Percentiles rank a stretch among this genome's conserved stretches.
phyloP scores from a whole-genome alignment of 1,139 yeast genomes.

The Candida glucosophila region DNA sequence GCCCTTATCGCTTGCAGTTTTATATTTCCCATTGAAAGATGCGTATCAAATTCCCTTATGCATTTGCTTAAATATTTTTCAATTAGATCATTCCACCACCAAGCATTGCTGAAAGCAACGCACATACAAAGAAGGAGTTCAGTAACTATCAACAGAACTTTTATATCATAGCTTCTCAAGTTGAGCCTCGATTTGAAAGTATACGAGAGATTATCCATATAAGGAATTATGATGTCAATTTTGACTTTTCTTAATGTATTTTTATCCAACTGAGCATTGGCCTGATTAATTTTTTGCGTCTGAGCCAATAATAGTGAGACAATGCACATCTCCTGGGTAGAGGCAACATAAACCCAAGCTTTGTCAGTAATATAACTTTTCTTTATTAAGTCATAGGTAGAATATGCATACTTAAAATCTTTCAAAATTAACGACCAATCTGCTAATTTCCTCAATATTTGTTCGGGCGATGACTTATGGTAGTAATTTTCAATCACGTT shows the following conservation, averaged over 20 bases:
- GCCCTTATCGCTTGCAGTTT: slow-evolving; percentile 35
- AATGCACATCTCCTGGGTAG: slow-evolving; percentile 82
- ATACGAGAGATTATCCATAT: slow-evolving; percentile 51
- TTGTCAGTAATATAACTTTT: slow-evolving; percentile 73
- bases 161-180: slow-evolving; percentile 52
- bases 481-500: slow-evolving; percentile 47
- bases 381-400: slow-evolving; percentile 74
- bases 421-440: slow-evolving; percentile 88
- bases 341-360: slow-evolving; percentile 78
- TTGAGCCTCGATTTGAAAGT: slow-evolving; percentile 52
- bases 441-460: slow-evolving; percentile 70
- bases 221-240: slow-evolving; percentile 56
- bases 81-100: slow-evolving; percentile 44
- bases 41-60: slow-evolving; percentile 30
- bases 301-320: slow-evolving; percentile 64
- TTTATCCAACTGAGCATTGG: slow-evolving; percentile 21
- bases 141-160: slow-evolving; percentile 33
- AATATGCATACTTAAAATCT: slow-evolving; percentile 79
- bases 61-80: slow-evolving; percentile 36
- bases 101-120: slow-evolving; percentile 26
- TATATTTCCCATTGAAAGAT: slow-evolving; percentile 21
- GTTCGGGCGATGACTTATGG: slow-evolving; percentile 58
- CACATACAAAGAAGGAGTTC: slow-evolving; percentile 49
- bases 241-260: slow-evolving; percentile 53
- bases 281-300: slow-evolving; percentile 25